Percentiles rank a stretch among this genome's conserved stretches.
Conservation (phyloP, 2,329 filamentous ascomycete genomes). For the Bipolaris victoriae region DNA sequence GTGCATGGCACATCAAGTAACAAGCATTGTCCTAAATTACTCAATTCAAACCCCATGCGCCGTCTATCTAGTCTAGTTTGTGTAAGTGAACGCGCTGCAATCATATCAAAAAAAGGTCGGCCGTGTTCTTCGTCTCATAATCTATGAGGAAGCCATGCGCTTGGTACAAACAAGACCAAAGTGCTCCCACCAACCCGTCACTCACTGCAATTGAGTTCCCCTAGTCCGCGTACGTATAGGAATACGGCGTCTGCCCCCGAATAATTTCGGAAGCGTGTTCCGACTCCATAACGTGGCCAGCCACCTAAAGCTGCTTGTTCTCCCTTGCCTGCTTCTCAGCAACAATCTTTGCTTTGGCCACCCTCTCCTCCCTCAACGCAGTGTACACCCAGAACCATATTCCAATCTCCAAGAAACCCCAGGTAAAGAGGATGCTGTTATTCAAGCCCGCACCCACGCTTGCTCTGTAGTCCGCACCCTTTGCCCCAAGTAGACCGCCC, state of each 20-base stretch:
- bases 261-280: background rate
- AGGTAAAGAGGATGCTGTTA: conserved; percentile 84
- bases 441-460: conserved; percentile 68
- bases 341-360: conserved; percentile 36
- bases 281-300: background rate
- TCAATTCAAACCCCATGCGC: too few relatives aligned
- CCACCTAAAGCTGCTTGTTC: conserved; percentile 25
- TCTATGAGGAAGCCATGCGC: background rate
- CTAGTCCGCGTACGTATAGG: background rate
- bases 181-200: background rate
- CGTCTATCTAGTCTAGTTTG: too few relatives aligned
- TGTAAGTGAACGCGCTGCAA: background rate
- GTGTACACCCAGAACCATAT: conserved; percentile 79
- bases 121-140: background rate
- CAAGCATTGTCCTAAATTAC: background rate
- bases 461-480: conserved; percentile 30
- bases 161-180: background rate
- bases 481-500: conserved; percentile 54
- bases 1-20: background rate
- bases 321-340: conserved; percentile 45
- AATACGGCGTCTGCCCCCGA: background rate
- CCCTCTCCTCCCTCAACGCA: conserved; percentile 46
- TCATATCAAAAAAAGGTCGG: background rate
- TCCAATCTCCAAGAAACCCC: conserved; percentile 81
- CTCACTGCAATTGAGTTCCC: background rate